Conservation (phyloP, 805 yeast genomes). For the Wickerhamiella dianesei region DNA sequence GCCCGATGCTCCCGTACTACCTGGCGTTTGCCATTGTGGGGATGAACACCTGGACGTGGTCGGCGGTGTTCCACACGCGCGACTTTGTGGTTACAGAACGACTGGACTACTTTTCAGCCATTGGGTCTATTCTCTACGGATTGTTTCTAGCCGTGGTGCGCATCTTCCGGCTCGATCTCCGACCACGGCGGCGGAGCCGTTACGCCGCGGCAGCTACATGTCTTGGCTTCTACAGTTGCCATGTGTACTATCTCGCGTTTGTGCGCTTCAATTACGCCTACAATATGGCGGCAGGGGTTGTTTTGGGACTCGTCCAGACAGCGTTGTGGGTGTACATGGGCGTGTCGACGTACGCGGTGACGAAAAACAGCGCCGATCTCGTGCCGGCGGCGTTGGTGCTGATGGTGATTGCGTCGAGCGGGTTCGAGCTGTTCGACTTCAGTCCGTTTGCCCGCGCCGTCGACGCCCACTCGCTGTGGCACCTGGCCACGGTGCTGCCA, state of each 20-base stretch:
- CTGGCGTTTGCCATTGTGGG: conserved; percentile 47
- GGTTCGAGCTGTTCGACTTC: conserved; percentile 84
- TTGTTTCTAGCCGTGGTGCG: conserved; percentile 56
- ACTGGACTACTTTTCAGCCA: conserved; percentile 86
- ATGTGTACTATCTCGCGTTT: conserved; percentile 47
- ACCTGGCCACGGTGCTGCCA: conserved; percentile 73
- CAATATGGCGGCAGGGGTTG: conserved; percentile 81
- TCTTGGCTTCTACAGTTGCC: conserved; percentile 40
- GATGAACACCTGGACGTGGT: conserved; percentile 77
- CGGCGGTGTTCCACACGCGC: conserved; percentile 76
- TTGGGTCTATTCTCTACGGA: conserved; percentile 70
- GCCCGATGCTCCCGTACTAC: conserved; percentile 24
- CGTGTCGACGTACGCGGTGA: conserved; percentile 19
- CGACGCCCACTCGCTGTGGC: conserved; percentile 95
- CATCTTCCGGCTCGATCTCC: conserved; percentile 42
- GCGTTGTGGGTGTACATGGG: conserved; percentile 31
- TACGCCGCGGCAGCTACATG: conserved; percentile 27
- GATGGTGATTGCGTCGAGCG: conserved; percentile 57
- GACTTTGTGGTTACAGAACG: conserved; percentile 71
- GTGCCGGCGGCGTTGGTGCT: conserved; percentile 41
- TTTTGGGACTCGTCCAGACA: conserved; percentile 67
- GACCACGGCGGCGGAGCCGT: conserved; percentile 26
- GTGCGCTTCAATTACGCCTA: conserved; percentile 82
- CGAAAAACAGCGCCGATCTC: conserved; percentile 28
- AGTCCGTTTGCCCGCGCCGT: conserved; percentile 53